A percentile compares a stretch with the other conserved stretches of the same genome.
phyloP scores from a whole-genome alignment of 352 stramenopile species.

The Salisapilia sapeloensis region DNA sequence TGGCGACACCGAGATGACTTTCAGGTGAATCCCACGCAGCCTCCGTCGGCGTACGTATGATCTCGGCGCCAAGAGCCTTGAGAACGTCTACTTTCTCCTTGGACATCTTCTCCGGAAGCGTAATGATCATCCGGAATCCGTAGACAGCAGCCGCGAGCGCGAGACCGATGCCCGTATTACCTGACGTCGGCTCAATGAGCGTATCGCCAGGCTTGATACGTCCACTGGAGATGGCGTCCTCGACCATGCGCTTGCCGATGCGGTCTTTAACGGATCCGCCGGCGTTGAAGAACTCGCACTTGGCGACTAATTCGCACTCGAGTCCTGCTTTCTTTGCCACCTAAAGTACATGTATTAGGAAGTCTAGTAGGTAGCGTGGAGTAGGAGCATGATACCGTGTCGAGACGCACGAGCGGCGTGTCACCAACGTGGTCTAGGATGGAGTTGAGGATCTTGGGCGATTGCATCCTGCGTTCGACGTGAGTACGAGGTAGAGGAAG shows the following conservation, averaged over 20 bases:
- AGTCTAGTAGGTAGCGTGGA: neutral
- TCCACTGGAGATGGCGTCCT: slow-evolving; percentile 77
- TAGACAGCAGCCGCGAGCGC: slow-evolving; percentile 93
- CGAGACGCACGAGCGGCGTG: slow-evolving; percentile 89
- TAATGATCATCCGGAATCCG: slow-evolving; percentile 93
- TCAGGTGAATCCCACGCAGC: slow-evolving; percentile 91
- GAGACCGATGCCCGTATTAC: slow-evolving; percentile 95
- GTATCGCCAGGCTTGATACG: slow-evolving; percentile 83
- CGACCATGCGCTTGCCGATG: slow-evolving; percentile 75
- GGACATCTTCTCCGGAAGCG: slow-evolving; percentile 92
- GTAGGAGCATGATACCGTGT: slow-evolving; percentile 15
- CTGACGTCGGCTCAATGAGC: slow-evolving; percentile 92
- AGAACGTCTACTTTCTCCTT: slow-evolving; percentile 94
- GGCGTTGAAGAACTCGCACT: slow-evolving; percentile 93
- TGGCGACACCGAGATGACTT: slow-evolving; percentile 88
- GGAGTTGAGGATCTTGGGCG: slow-evolving; percentile 83
- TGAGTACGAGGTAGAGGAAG: neutral
- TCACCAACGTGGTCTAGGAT: slow-evolving; percentile 90
- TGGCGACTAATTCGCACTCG: slow-evolving; percentile 83
- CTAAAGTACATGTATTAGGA: no score
- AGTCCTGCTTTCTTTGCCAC: slow-evolving; percentile 55
- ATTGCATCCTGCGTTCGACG: slow-evolving; percentile 8
- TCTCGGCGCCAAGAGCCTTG: slow-evolving; percentile 90
- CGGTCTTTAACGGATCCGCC: slow-evolving; percentile 81
- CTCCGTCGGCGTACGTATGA: slow-evolving; percentile 93